Base-by-base conservation (phyloP, 208 protist genomes). In the Leishmania lainsoni region DNA sequence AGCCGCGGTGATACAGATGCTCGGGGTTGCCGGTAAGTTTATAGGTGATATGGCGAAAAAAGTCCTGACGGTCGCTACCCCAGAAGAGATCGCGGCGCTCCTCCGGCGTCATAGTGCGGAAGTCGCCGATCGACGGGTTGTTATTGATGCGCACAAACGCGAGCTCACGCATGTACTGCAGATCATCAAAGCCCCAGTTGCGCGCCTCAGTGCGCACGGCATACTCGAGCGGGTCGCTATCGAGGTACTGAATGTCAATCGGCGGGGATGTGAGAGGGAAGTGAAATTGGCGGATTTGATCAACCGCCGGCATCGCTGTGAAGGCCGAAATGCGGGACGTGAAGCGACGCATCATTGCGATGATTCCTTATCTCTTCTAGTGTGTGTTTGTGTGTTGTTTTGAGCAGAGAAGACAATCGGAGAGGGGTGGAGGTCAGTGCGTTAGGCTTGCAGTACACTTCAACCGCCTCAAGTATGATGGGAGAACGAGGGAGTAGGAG, bases 1-100 rank as follows among this genome's bases (percentile, higher is more conserved):
- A 97, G 73, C 92, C 94, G 80, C 91, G 90, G 87, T 97, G 94
- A 86, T 97, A 97, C 22, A 97, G 91, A 83, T 97, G 94, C 91
- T 97, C 94, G 42, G 92, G 94, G 26, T 78, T 76, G 68, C 94
- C 94, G 59, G 82, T 89, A 16, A 97, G 80, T n/a, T 80, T 89
- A 66, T 79, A 94, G 59, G 94, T 97, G 48, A 97, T 83, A 59
- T 93, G 86, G 71, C 92, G 91, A 86, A 92, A 97, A 85, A 97
- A 97, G 89, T 97, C 94, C 86, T 95, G 94, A 59, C 92, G 87
- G 84, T 95, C 94, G 80, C 90, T 95, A 82, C 92, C 94, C 92
- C 92, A 97, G 86, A 97, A 97, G 59, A 97, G 79, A 35, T 95
- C 87, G 39, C 92, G 92, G 78, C 94, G 92, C 72, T 97, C 89